Conservation (phyloP, 73 alveolate genomes). For the Paramecium bursaria region DNA sequence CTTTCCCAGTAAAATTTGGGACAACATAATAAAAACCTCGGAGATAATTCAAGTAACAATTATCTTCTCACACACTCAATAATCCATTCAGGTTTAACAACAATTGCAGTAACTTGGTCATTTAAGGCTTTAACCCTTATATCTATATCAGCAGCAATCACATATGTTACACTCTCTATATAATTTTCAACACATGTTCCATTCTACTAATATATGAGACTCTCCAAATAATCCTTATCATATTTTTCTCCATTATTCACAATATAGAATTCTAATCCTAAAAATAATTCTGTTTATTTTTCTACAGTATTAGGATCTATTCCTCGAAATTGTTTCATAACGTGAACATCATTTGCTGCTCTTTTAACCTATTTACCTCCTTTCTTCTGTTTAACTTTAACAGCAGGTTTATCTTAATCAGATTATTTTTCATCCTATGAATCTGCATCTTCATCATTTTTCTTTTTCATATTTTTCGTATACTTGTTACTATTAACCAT, state of each 20-base stretch:
- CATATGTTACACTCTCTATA: conserved; percentile 87
- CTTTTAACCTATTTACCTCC: conserved; percentile 70
- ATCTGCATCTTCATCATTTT: conserved; percentile 74
- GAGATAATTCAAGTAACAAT: conserved; percentile 82
- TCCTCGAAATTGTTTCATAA: conserved; percentile 87
- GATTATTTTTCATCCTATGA: conserved; percentile 75
- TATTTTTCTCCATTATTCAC: conserved; percentile 80
- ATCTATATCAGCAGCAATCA: conserved; percentile 82
- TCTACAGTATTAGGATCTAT: conserved; percentile 86
- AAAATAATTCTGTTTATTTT: conserved; percentile 84
- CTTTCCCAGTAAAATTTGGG: conserved; percentile 2
- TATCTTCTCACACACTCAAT: conserved; percentile 88
- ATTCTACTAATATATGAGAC: conserved; percentile 89
- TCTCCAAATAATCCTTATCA: conserved; percentile 89
- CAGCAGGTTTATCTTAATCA: conserved; percentile 76
- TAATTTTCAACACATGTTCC: conserved; percentile 95
- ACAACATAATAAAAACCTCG: conserved; percentile 83
- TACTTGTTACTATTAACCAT: conserved; percentile 84
- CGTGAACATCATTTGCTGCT: conserved; percentile 76
- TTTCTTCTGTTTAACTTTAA: conserved; percentile 71
- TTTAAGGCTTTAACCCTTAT: conserved; percentile 82
- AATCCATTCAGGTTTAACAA: conserved; percentile 87
- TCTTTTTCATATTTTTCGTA: conserved; percentile 81
- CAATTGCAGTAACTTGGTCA: conserved; percentile 80
- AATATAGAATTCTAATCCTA: conserved; percentile 92